Conservation (phyloP, 768 basidiomycete genomes). For the Mycena latifolia region DNA sequence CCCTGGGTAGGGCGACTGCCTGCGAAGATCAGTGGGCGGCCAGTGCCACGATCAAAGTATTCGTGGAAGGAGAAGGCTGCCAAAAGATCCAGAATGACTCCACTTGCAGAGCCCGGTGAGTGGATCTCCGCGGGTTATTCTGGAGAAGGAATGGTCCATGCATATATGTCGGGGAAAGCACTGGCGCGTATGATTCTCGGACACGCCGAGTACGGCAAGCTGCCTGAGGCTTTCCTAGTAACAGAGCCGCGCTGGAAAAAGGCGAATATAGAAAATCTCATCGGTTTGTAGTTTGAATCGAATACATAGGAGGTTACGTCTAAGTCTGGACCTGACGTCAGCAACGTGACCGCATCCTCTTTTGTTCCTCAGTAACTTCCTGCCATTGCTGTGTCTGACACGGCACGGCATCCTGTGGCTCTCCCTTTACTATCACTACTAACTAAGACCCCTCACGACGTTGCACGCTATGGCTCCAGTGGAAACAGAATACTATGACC, state of each 20-base stretch:
- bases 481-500: conserved; percentile 90
- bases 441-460: conserved; percentile 11
- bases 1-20: conserved; percentile 68
- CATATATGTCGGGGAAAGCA: conserved; percentile 61
- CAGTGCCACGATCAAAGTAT: neutral
- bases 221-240: conserved; percentile 59
- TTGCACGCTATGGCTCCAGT: conserved; percentile 77
- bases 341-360: no score
- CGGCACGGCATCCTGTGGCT: no score
- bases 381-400: neutral
- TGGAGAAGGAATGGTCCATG: conserved; percentile 67
- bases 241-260: conserved; percentile 48
- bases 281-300: conserved; percentile 25
- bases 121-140: conserved; percentile 67
- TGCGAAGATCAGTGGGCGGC: conserved; percentile 46
- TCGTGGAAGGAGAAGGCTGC: neutral
- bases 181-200: conserved; percentile 62
- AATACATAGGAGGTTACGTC: no score
- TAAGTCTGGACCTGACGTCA: no score
- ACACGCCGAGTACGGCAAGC: conserved; percentile 40
- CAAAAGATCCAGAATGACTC: neutral
- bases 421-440: conserved; percentile 3
- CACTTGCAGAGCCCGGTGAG: conserved; percentile 51
- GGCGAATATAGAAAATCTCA: conserved; percentile 26
- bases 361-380: no score